A percentile compares a stretch with the other conserved stretches of the same genome.
Evolutionary conservation across 768 basidiomycete species (phyloP).

Genomic region (Leccinum broughii): DNA sequence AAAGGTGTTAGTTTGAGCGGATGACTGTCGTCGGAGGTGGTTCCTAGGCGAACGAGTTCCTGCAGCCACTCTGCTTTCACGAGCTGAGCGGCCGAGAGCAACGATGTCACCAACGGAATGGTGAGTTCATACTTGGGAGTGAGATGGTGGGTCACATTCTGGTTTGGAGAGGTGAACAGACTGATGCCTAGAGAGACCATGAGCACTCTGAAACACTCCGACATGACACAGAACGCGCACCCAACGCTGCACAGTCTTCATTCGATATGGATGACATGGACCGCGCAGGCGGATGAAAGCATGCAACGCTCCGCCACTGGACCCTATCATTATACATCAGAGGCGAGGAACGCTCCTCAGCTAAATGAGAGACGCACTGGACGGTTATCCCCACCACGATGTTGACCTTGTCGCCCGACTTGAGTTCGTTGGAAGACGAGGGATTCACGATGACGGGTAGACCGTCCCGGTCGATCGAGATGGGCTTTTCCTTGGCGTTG

Average conservation of each 20-base stretch:
- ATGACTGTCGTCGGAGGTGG: slow-evolving; percentile 34
- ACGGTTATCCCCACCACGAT: slow-evolving; percentile 45
- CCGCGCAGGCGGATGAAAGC: slow-evolving; percentile 42
- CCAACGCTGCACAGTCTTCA: slow-evolving; percentile 52
- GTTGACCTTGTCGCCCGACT: slow-evolving; percentile 54
- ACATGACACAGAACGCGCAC: slow-evolving; percentile 37
- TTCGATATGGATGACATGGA: slow-evolving; percentile 39
- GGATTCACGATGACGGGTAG: slow-evolving; percentile 37
- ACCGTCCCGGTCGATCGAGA: slow-evolving; percentile 42
- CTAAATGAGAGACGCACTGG: slow-evolving; percentile 39
- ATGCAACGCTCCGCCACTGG: slow-evolving; percentile 52
- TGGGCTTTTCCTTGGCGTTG: slow-evolving; percentile 48
- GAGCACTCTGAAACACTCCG: neutral
- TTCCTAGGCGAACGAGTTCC: slow-evolving; percentile 57
- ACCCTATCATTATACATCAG: slow-evolving; percentile 37
- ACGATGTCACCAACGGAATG: slow-evolving; percentile 52
- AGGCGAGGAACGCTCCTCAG: neutral
- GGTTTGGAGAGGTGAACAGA: slow-evolving; percentile 44
- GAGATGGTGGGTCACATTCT: slow-evolving; percentile 66
- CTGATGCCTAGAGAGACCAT: slow-evolving; percentile 46
- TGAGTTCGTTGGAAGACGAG: slow-evolving; percentile 41
- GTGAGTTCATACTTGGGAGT: slow-evolving; percentile 50
- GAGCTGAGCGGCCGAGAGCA: slow-evolving; percentile 57
- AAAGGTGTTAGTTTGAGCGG: slow-evolving; percentile 38
- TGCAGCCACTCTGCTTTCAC: slow-evolving; percentile 69